phyloP scores from a whole-genome alignment of 331 rosid genomes.

The Spiraea crenata region DNA sequence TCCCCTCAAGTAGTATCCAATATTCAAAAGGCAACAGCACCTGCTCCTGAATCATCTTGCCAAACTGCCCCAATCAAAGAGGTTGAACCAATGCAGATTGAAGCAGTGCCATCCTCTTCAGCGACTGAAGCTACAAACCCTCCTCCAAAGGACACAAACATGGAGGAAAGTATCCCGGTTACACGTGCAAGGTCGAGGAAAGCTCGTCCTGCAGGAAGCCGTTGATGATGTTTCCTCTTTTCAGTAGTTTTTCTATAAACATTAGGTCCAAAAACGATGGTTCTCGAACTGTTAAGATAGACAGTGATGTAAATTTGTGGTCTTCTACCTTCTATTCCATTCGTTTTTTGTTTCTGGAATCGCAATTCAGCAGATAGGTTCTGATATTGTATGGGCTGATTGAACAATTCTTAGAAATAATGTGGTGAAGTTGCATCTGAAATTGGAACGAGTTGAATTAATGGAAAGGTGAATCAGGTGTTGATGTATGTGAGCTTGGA shows the following conservation, averaged over 20 bases:
- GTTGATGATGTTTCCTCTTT: slow-evolving; percentile 25
- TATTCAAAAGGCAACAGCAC: slow-evolving; percentile 34
- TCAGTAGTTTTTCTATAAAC: slow-evolving; percentile 17
- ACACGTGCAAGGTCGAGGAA: slow-evolving; percentile 53
- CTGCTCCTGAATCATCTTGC: slow-evolving; percentile 43
- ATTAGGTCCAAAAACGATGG: slow-evolving; percentile 36
- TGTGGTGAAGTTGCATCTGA: background rate
- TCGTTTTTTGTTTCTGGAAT: slow-evolving; percentile 40
- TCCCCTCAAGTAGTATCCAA: slow-evolving; percentile 28
- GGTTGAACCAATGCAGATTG: slow-evolving; percentile 43
- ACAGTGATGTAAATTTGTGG: slow-evolving; percentile 56
- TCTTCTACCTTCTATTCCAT: slow-evolving; percentile 33
- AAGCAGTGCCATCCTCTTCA: slow-evolving; percentile 39
- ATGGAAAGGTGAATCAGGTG: background rate
- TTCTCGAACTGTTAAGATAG: slow-evolving; percentile 34
- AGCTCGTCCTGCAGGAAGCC: slow-evolving; percentile 35
- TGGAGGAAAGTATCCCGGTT: slow-evolving; percentile 51
- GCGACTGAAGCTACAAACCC: slow-evolving; percentile 42
- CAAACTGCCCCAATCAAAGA: slow-evolving; percentile 44
- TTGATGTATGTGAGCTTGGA: background rate
- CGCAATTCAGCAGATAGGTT: slow-evolving; percentile 17
- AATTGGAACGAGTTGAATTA: background rate
- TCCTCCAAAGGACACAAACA: slow-evolving; percentile 40
- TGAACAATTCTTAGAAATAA: background rate
- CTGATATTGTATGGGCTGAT: background rate